phyloP scores from a whole-genome alignment of 495 filamentous ascomycete species.

The Zalerion maritima region DNA sequence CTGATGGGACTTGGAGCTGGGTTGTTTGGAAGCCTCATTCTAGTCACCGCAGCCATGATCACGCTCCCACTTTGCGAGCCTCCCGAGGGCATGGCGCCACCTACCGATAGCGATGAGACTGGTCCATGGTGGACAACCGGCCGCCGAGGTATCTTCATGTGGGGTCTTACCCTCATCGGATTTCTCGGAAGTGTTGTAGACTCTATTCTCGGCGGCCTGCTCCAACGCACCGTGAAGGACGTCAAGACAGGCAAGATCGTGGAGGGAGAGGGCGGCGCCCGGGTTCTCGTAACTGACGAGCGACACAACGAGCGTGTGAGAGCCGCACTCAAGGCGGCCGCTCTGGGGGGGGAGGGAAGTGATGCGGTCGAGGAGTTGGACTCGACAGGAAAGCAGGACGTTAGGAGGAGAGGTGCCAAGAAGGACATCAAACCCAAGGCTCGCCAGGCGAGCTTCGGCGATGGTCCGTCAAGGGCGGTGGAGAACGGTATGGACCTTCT shows the following conservation, averaged over 20 bases:
- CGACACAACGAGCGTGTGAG: constrained; percentile 12
- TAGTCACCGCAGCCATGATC: constrained; percentile 48
- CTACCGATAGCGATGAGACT: constrained; percentile 16
- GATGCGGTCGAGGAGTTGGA: constrained; percentile 10
- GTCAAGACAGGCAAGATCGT: constrained; percentile 71
- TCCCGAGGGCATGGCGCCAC: not conserved
- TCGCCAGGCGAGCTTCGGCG: constrained; percentile 32
- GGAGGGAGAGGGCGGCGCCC: constrained; percentile 71
- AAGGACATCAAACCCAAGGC: constrained; percentile 29
- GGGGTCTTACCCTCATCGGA: constrained; percentile 54
- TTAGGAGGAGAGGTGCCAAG: constrained; percentile 11
- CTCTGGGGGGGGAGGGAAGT: constrained; percentile 18
- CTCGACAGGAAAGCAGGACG: constrained; percentile 7
- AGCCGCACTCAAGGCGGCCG: constrained; percentile 21
- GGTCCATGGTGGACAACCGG: constrained; percentile 28
- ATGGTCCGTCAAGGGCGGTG: constrained; percentile 50
- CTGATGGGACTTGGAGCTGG: constrained; percentile 57
- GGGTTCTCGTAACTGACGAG: constrained; percentile 39
- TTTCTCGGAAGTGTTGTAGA: constrained; percentile 69
- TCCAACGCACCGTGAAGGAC: constrained; percentile 82
- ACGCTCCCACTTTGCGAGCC: constrained; percentile 55
- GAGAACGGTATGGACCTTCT: constrained; percentile 63
- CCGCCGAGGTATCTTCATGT: constrained; percentile 39
- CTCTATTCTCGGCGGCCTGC: constrained; percentile 67
- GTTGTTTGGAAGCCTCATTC: constrained; percentile 53